phyloP scores from a whole-genome alignment of 352 stramenopile genomes.

The Pelagophyceae sp. region DNA sequence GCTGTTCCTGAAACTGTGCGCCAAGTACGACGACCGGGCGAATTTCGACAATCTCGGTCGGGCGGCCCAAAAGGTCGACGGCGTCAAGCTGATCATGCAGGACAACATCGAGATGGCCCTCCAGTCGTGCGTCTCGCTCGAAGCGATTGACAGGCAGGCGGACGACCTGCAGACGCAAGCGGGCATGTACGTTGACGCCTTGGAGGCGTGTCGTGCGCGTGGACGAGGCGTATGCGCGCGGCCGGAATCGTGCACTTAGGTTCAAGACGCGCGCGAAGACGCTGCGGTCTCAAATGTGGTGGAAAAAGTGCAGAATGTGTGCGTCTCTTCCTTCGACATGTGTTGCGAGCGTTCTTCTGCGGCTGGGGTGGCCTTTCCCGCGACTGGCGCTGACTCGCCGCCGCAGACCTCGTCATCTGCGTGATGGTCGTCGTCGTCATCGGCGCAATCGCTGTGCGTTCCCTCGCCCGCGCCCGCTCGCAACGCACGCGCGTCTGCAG shows the following conservation, averaged over 20 bases:
- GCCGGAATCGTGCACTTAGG: conserved; percentile 25
- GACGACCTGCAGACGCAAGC: conserved; percentile 27
- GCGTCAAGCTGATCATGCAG: conserved; percentile 33
- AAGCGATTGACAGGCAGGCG: conserved; percentile 29
- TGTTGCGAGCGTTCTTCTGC: too few relatives aligned
- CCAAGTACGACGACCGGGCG: conserved; percentile 32
- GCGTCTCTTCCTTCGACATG: too few relatives aligned
- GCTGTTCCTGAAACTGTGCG: conserved; percentile 32
- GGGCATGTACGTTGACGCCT: background rate
- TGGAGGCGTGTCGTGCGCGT: too few relatives aligned
- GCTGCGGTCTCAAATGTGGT: conserved; percentile 32
- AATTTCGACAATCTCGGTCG: conserved; percentile 25
- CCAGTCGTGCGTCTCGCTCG: conserved; percentile 26
- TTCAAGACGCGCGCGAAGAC: conserved; percentile 34
- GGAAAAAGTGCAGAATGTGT: conserved; percentile 35
- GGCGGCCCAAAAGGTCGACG: conserved; percentile 31
- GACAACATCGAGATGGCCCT: conserved; percentile 33
- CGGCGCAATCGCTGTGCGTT: background rate
- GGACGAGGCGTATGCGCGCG: too few relatives aligned
- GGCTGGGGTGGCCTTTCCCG: too few relatives aligned
- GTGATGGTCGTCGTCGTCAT: conserved; percentile 15
- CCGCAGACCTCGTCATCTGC: conserved; percentile 29
- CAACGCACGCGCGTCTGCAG: background rate
- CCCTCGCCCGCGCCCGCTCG: background rate
- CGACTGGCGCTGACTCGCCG: too few relatives aligned